Evolutionary conservation across 1,284 basidiomycete species (phyloP).

Genomic region (Psilocybe mexicana): DNA sequence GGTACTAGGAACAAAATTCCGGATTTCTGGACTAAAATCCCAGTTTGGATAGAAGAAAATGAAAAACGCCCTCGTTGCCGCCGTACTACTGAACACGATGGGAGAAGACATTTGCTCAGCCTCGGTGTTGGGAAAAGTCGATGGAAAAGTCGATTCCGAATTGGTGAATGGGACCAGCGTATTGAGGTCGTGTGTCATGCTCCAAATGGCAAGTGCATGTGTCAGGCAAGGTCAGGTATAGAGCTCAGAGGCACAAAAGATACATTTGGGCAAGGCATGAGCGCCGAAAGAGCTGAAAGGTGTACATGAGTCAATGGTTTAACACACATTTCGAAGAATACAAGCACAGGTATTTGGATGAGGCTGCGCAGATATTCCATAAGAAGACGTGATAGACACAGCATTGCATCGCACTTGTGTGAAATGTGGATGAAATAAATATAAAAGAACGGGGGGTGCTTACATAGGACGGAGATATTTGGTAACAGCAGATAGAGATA

Average conservation of each 20-base stretch:
- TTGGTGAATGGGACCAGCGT: slow-evolving; percentile 21
- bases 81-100: slow-evolving; percentile 15
- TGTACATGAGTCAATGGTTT: slow-evolving; percentile 16
- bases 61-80: slow-evolving; percentile 19
- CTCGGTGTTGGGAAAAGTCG: slow-evolving; percentile 25
- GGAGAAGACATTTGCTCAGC: slow-evolving; percentile 25
- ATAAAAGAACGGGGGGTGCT: neutral
- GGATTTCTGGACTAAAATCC: slow-evolving; percentile 18
- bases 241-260: neutral
- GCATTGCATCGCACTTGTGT: slow-evolving; percentile 14
- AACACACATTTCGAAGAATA: slow-evolving; percentile 21
- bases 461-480: neutral
- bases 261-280: slow-evolving; percentile 9
- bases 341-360: slow-evolving; percentile 17
- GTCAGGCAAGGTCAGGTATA: neutral
- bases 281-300: slow-evolving; percentile 14
- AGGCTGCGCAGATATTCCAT: slow-evolving; percentile 18
- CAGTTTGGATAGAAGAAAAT: slow-evolving; percentile 19
- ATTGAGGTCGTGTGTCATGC: slow-evolving; percentile 20
- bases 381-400: slow-evolving; percentile 13
- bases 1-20: slow-evolving; percentile 24
- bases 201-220: slow-evolving; percentile 11
- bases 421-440: neutral
- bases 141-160: slow-evolving; percentile 23
- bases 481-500: neutral